Conservation (phyloP, 2,329 filamentous ascomycete species). For the Coniochaeta hoffmannii region DNA sequence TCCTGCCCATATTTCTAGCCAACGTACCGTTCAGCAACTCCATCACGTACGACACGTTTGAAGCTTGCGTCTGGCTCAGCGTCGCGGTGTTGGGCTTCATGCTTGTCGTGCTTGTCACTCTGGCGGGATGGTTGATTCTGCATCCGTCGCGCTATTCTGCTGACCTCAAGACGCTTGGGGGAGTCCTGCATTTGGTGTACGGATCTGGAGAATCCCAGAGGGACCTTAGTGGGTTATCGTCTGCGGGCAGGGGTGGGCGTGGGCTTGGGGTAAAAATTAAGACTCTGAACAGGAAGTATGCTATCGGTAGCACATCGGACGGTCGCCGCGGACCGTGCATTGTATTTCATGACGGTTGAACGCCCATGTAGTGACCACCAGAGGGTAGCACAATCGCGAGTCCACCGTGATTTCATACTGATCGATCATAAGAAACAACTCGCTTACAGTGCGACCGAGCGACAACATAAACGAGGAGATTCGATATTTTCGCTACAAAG, state of each 20-base stretch:
- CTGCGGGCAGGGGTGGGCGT: too few species aligned
- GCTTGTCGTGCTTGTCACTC: slow-evolving; percentile 25
- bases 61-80: slow-evolving; percentile 24
- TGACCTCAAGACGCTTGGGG: neutral
- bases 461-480: too few species aligned
- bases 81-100: slow-evolving; percentile 27
- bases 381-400: too few species aligned
- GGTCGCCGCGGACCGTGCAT: too few species aligned
- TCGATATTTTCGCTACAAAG: neutral
- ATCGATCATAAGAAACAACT: too few species aligned
- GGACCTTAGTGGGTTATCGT: neutral
- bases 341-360: too few species aligned
- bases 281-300: too few species aligned
- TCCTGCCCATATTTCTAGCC: slow-evolving; percentile 29
- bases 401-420: too few species aligned
- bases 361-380: too few species aligned
- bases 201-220: neutral
- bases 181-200: neutral
- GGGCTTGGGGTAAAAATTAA: too few species aligned
- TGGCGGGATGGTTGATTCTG: slow-evolving; percentile 22
- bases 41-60: slow-evolving; percentile 22
- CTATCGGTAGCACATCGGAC: too few species aligned
- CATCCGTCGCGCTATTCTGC: neutral
- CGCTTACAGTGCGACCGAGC: too few species aligned
- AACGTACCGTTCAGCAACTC: slow-evolving; percentile 29